These are phyloP conservation scores for Conringia planisiliqua DNA, from an alignment of 345 rosid genomes.

Conservation along the genomic window DNA sequence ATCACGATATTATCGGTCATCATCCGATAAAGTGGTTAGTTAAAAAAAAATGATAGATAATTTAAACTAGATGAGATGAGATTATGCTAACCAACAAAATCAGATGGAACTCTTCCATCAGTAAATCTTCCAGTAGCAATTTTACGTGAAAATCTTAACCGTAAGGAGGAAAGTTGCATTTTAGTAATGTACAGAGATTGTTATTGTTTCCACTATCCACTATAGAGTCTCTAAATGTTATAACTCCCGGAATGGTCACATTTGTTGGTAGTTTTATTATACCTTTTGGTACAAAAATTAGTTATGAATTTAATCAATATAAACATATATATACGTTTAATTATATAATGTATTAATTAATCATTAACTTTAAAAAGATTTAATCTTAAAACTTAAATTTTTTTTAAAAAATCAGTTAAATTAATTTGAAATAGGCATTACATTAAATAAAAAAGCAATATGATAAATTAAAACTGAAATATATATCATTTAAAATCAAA, in stretches of 20 bases:
- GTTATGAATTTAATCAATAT: not conserved
- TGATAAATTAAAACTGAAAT: no score
- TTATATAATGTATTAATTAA: not conserved
- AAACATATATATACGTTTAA: not conserved
- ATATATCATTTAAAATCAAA: no score
- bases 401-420: no score
- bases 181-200: conserved; percentile 2
- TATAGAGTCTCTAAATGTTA: conserved; percentile 20
- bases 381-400: no score
- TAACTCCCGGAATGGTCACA: not conserved
- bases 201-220: conserved; percentile 24
- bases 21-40: not conserved
- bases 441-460: no score
- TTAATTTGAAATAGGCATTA: no score
- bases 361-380: no score
- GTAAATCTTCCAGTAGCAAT: conserved; percentile 12
- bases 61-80: not conserved
- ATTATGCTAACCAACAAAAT: not conserved
- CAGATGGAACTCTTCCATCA: conserved; percentile 22
- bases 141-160: conserved; percentile 4
- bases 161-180: conserved; percentile 5
- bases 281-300: not conserved
- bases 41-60: not conserved
- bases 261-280: not conserved
- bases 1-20: not conserved